Evolutionary conservation across 2,329 filamentous ascomycete species (phyloP), one percentile per base, ranked within the genome.

Genomic region (Colletotrichum phormii): DNA sequence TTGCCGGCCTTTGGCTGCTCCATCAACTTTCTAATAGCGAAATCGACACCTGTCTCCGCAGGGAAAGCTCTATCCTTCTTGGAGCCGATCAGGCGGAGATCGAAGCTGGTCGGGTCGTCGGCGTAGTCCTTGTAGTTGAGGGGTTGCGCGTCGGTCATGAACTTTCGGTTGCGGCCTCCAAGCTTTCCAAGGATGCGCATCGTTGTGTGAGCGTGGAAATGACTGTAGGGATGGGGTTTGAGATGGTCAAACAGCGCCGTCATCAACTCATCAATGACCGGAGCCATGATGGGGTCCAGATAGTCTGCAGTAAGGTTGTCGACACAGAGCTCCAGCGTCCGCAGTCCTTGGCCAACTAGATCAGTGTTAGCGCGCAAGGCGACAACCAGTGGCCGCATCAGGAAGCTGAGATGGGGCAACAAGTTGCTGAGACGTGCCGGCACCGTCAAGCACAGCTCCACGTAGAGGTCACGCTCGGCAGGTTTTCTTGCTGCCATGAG

Each of bases 271-370:
- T 99, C 96, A 82, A 99, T 98, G 31, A 98, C 97, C 0, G 97
- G 97, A 2, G 96, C 95, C 96, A 99, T 99, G 78, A 99, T 98
- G 0, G 97, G 97, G 77, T 99, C 97, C 15, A 99, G 86, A 79
- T 99, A 99, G 79, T 99, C 97, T 0, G 97, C 96, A 0, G 97
- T 99, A 0, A 99, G 88, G 77, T 99, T 99, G 75, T 99, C 97
- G 22, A 99, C 97, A 78, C 97, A 99, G 2, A 99, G 89, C 79
- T 99, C 97, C 5, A 99, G 86, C 0, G 97, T 99, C 33, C 97
- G 89, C 7, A 99, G 86, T 0, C 97, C 97, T 81, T 99, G 97
- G 0, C 95, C 95, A 22, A 99, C 96, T 51, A 99, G 89, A 76
- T 99, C 97, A 1, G 94, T 95, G 15, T 96, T 95, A 22, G 95